These are phyloP conservation scores for Colletotrichum sp. DNA, from an alignment of 2,329 filamentous ascomycete genomes.

Conservation along the genomic window DNA sequence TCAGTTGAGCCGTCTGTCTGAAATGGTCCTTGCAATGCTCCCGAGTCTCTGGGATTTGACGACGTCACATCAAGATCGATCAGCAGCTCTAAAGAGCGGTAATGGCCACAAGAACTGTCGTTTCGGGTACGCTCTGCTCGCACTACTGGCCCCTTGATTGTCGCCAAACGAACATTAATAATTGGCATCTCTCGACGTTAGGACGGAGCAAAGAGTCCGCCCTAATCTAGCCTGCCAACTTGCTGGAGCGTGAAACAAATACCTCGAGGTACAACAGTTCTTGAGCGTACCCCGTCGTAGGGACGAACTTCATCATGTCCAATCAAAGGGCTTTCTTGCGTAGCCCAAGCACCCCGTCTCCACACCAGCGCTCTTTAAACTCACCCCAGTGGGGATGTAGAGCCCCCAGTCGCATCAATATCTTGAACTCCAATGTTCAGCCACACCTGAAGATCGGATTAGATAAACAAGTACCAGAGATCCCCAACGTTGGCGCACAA, in stretches of 20 bases:
- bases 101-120: background rate
- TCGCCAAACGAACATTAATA: background rate
- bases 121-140: background rate
- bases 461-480: background rate
- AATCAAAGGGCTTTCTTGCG: background rate
- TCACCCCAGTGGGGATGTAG: background rate
- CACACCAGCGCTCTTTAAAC: background rate
- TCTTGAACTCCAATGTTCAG: background rate
- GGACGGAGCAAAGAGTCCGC: conserved; percentile 13
- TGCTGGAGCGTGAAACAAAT: conserved; percentile 6
- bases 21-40: background rate
- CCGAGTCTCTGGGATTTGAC: background rate
- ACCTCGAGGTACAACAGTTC: background rate
- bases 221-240: background rate
- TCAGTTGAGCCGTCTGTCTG: background rate
- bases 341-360: background rate
- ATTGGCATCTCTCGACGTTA: background rate
- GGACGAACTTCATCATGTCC: conserved; percentile 10
- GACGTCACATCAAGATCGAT: conserved; percentile 6
- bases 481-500: background rate
- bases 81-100: background rate
- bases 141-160: background rate
- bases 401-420: background rate
- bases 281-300: background rate
- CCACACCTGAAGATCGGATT: background rate